Conservation (phyloP, 1,284 basidiomycete genomes). For the Rhizoctonia solani region DNA sequence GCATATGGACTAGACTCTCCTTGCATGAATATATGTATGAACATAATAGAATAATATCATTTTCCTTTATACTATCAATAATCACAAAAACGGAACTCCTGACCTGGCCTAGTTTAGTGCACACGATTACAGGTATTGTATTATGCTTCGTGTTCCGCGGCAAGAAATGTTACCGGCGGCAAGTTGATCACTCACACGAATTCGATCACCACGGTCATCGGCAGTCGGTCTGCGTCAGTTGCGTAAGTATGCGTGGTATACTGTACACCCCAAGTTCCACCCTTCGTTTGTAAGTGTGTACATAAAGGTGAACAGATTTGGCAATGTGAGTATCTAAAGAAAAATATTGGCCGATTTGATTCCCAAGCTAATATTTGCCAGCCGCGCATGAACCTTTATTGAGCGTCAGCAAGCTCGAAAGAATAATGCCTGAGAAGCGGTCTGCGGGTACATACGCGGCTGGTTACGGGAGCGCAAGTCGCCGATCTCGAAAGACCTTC, state of each 20-base stretch:
- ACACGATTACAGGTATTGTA: background rate
- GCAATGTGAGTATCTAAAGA: no score
- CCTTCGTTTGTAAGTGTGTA: no score
- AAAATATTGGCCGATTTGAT: no score
- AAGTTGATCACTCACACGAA: background rate
- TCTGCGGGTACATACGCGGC: no score
- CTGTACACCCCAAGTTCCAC: background rate
- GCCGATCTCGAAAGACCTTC: no score
- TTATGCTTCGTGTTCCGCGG: background rate
- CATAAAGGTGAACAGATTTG: no score
- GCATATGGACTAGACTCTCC: background rate
- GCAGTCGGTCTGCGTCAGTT: background rate
- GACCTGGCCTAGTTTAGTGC: background rate
- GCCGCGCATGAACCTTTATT: no score
- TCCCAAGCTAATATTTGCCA: no score
- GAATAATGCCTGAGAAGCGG: no score
- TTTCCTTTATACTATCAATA: no score
- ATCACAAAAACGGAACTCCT: background rate
- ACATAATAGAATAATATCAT: background rate
- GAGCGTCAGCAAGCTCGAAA: no score
- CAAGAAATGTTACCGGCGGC: constrained; percentile 16
- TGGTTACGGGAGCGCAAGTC: no score
- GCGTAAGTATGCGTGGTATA: background rate
- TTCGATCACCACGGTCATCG: constrained; percentile 13
- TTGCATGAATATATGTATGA: background rate